These are phyloP conservation scores for Beta vulgaris DNA, from an alignment of 148 eudicot species.

Conservation along the genomic window DNA sequence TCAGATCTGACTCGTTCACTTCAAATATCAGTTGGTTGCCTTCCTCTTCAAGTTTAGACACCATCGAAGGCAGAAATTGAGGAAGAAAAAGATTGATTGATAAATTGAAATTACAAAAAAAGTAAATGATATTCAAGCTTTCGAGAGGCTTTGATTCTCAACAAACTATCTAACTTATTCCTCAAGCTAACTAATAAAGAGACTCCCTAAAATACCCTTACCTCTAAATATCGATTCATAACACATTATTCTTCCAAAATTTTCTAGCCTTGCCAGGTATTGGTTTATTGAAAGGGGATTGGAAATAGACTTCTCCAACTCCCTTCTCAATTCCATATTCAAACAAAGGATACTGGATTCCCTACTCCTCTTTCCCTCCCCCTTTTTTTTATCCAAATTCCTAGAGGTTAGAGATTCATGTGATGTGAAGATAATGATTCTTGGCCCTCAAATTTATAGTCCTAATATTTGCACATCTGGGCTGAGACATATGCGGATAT, in stretches of 20 bases:
- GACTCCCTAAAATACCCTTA: no score
- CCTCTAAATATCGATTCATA: no score
- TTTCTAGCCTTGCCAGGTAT: not conserved
- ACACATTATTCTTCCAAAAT: not conserved
- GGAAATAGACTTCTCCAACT: not conserved
- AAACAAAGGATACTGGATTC: not conserved
- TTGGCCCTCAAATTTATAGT: not conserved
- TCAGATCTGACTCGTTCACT: no score
- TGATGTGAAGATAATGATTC: not conserved
- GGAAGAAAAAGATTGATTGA: no score
- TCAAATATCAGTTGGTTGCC: no score
- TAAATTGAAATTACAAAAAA: no score
- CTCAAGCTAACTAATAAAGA: no score
- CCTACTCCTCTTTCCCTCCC: not conserved
- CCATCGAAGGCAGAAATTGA: no score
- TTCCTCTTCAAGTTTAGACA: no score
- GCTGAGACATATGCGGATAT: not conserved
- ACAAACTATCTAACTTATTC: no score
- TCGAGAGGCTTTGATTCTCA: no score
- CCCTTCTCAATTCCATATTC: not conserved
- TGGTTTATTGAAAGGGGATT: not conserved
- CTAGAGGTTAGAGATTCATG: not conserved
- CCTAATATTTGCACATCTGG: not conserved
- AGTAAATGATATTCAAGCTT: no score
- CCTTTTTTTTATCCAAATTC: not conserved